Base-by-base conservation (phyloP, 2,329 filamentous ascomycete genomes). In the Metarhizium anisopliae region DNA sequence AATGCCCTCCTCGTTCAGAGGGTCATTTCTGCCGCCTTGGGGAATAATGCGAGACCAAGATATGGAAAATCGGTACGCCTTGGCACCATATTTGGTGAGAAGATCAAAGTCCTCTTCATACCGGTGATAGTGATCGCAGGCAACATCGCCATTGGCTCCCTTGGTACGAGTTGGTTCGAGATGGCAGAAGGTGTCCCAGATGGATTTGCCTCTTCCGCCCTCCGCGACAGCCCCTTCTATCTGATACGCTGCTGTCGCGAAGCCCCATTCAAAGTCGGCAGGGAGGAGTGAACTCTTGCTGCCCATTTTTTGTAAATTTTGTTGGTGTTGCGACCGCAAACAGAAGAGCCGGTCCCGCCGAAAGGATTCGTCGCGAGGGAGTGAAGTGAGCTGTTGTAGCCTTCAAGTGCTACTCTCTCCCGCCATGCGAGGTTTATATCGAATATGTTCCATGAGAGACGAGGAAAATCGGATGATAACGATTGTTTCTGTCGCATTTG, bases 41-140 rank as follows among this genome's bases (percentile, higher is more conserved):
- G 84, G 84, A 54, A 87, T 84, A 54, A 87, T 77, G 47, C 84
- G 81, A 6, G 83, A 80, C 84, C 84, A 56, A 7, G 82, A 82
- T 40, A 87, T 70, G 4, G 83, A 86, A 65, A 87, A 86, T 20
- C 83, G 79, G 64, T 86, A 87, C 4, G 78, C 78, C 59, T 78
- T 76, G 7, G 81, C 80, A 50, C 82, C 80, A 50, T 79, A 79
- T 50, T 74, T 67, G 61, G 80, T 81, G 59, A 87, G 67, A 7
- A 87, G 71, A 4, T 75, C 80, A 58, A 86, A 78, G 62, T 87
- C 84, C 53, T 82, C 73, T 11, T 70, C 67, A 3, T 66, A 68
- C 0, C 68, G 65, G 56, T 77, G 67, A 58, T 76, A 77, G 55
- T 75, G 70, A 36, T 74, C 70, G 30, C 72, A 73, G 2, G 73